Percentiles rank a stretch among this genome's conserved stretches.
These are phyloP conservation scores for Neopestalotiopsis clavispora DNA, from an alignment of 2,329 filamentous ascomycete species.

Conservation along the genomic window DNA sequence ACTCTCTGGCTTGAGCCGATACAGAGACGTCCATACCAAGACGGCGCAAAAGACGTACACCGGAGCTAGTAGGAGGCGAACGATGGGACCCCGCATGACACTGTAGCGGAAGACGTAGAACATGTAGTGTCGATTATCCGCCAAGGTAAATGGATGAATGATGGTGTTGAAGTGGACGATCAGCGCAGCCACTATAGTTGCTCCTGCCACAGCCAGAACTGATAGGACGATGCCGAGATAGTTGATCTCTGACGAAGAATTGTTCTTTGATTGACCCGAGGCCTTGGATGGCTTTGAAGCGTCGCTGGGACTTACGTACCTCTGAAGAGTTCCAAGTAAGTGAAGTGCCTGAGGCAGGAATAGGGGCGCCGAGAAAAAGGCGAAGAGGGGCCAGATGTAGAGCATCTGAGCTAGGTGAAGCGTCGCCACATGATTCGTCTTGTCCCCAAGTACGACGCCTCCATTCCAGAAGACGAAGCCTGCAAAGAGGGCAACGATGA, in stretches of 20 bases:
- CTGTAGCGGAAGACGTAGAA: conserved; percentile 94
- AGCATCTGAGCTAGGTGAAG: conserved; percentile 91
- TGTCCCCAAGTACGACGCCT: conserved; percentile 91
- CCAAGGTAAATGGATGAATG: conserved; percentile 92
- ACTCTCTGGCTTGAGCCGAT: conserved; percentile 21
- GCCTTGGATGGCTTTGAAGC: background rate
- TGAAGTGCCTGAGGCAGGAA: conserved; percentile 59
- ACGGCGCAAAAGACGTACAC: conserved; percentile 75
- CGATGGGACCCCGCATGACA: conserved; percentile 66
- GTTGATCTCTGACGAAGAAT: conserved; percentile 25
- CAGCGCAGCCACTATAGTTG: conserved; percentile 42
- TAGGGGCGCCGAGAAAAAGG: conserved; percentile 88
- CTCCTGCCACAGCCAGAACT: conserved; percentile 39
- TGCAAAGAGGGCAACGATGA: conserved; percentile 53
- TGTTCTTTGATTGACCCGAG: background rate
- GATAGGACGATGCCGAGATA: conserved; percentile 39
- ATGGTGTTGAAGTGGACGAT: conserved; percentile 85
- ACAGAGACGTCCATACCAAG: conserved; percentile 68
- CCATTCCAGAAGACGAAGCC: conserved; percentile 85
- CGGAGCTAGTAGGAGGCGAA: conserved; percentile 71
- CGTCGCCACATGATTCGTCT: conserved; percentile 89
- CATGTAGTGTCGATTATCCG: conserved; percentile 95
- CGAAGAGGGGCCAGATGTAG: conserved; percentile 89
- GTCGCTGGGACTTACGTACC: background rate
- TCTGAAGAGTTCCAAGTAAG: conserved; percentile 22